These are phyloP conservation scores for Capniomyces stellatus DNA, from an alignment of 371 early-diverging fungal genomes.

Conservation along the genomic window DNA sequence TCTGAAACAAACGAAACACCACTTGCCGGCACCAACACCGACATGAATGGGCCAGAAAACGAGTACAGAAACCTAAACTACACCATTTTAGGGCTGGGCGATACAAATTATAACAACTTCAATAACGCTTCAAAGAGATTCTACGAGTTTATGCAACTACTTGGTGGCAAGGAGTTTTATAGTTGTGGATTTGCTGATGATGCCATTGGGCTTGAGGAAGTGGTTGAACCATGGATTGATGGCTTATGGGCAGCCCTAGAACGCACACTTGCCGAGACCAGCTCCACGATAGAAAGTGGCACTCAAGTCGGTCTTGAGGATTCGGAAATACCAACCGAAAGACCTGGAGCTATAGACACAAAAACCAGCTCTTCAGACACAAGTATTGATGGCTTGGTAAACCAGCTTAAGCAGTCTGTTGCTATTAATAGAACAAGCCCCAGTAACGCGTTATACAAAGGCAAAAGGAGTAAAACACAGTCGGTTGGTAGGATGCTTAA, in stretches of 20 bases:
- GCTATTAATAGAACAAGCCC: background rate
- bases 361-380: too few species aligned
- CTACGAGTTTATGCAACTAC: conserved; percentile 48
- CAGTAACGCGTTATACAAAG: background rate
- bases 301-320: too few species aligned
- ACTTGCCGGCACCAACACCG: too few species aligned
- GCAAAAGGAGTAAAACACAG: too few species aligned
- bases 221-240: conserved; percentile 84
- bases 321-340: too few species aligned
- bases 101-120: conserved; percentile 84
- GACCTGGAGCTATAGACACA: too few species aligned
- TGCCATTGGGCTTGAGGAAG: conserved; percentile 74
- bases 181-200: conserved; percentile 73
- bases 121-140: conserved; percentile 61
- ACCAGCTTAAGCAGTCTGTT: background rate
- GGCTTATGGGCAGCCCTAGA: conserved; percentile 57
- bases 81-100: conserved; percentile 50
- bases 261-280: background rate
- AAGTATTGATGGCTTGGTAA: background rate
- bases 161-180: conserved; percentile 55
- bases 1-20: too few species aligned
- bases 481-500: too few species aligned
- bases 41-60: background rate
- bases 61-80: conserved; percentile 15
- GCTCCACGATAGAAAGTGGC: too few species aligned